phyloP scores from a whole-genome alignment of 495 filamentous ascomycete species.

The Penicillium samsonianum region DNA sequence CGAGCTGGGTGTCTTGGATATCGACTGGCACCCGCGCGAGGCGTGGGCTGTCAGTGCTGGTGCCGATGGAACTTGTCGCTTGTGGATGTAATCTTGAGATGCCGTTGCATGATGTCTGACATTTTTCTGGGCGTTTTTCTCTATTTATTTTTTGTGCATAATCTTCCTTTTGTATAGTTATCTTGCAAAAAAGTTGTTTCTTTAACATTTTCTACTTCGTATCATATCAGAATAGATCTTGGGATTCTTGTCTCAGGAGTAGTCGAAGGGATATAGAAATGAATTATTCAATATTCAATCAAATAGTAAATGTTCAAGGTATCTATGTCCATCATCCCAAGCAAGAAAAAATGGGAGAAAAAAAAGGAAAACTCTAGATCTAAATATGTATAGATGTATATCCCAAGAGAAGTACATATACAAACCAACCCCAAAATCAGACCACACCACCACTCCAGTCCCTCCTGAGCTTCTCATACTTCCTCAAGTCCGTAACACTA shows the following conservation, averaged over 20 bases:
- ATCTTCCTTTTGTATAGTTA: constrained; percentile 33
- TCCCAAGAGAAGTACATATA: background rate
- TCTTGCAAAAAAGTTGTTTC: constrained; percentile 29
- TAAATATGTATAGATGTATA: constrained; percentile 3
- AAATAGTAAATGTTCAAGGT: constrained; percentile 10
- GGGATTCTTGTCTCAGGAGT: background rate
- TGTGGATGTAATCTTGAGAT: constrained; percentile 62
- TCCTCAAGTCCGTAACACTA: constrained; percentile 74
- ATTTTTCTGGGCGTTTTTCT: constrained; percentile 25
- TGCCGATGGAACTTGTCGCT: constrained; percentile 84
- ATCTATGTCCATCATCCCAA: constrained; percentile 8
- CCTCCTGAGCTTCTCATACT: constrained; percentile 63
- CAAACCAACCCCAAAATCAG: constrained; percentile 10
- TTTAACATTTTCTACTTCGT: background rate
- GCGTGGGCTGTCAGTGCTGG: constrained; percentile 93
- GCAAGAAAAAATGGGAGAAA: background rate
- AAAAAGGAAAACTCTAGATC: constrained; percentile 1
- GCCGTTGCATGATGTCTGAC: constrained; percentile 28
- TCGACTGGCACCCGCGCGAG: constrained; percentile 92
- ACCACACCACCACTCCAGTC: constrained; percentile 49
- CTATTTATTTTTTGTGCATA: constrained; percentile 31
- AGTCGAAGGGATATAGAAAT: background rate
- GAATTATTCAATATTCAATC: constrained; percentile 1
- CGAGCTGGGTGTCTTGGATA: constrained; percentile 85
- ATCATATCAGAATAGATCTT: background rate